A percentile compares a stretch with the other conserved stretches of the same genome.
phyloP scores from a whole-genome alignment of 495 filamentous ascomycete genomes.

The Penicillium egyptiacum region DNA sequence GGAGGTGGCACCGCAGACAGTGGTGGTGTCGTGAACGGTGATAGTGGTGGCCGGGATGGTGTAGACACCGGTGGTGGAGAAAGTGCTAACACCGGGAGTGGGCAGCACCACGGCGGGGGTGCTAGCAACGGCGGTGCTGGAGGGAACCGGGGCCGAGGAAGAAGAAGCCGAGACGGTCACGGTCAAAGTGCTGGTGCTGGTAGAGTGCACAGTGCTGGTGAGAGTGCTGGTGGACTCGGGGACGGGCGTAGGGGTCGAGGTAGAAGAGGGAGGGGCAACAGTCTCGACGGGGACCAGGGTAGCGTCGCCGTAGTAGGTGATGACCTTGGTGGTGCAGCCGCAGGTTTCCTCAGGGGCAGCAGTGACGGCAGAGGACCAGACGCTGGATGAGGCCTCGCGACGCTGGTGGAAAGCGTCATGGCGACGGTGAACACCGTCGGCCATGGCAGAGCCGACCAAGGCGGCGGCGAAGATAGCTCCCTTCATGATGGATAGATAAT shows the following conservation, averaged over 20 bases:
- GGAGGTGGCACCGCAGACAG: constrained; percentile 63
- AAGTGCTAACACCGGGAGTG: constrained; percentile 64
- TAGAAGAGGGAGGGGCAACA: constrained; percentile 4
- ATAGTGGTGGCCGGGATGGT: constrained; percentile 77
- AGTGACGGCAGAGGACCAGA: constrained; percentile 27
- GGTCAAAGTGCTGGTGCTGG: constrained; percentile 44
- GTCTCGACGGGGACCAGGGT: constrained; percentile 44
- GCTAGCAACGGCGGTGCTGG: constrained; percentile 27
- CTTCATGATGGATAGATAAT: constrained; percentile 61
- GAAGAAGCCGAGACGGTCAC: constrained; percentile 30
- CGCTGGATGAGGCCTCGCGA: constrained; percentile 20
- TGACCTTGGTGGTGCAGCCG: constrained; percentile 69
- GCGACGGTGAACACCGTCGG: constrained; percentile 57
- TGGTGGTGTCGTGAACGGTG: constrained; percentile 68
- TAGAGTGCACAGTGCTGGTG: constrained; percentile 37
- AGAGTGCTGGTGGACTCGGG: constrained; percentile 24
- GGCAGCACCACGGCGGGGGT: constrained; percentile 46
- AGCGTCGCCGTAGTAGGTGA: constrained; percentile 57
- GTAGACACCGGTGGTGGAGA: constrained; percentile 71
- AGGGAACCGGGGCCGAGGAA: constrained; percentile 37
- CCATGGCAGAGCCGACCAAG: constrained; percentile 61
- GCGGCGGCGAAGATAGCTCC: constrained; percentile 63
- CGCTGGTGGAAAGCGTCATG: constrained; percentile 61
- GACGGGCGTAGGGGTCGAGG: constrained; percentile 5
- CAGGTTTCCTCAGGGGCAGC: constrained; percentile 48